Base-by-base conservation (phyloP, 2,329 filamentous ascomycete species). In the Pyrenochaeta sp. region DNA sequence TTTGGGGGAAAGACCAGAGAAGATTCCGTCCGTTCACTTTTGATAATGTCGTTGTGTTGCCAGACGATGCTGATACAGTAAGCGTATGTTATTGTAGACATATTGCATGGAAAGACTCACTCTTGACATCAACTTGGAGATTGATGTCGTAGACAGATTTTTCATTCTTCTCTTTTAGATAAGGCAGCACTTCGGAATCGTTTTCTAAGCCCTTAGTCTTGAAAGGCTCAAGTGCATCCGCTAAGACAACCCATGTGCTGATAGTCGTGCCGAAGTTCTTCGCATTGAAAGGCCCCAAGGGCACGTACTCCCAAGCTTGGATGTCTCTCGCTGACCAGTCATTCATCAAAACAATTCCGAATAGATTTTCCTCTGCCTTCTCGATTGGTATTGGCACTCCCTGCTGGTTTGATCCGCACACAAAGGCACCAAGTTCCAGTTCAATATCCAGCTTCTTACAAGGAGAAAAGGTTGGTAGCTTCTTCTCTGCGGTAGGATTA, bases 241-340 rank as follows among this genome's bases (percentile, higher is more conserved):
- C 83, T 11, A 91, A 79, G 3, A 95, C 89, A 1, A 95, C 85
- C 91, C 91, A 95, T 0, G 90, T 85, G 55, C 87, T 90, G 62
- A 95, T 89, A 0, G 85, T 90, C 0, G 90, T 91, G 3, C 83
- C 89, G 68, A 95, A 94, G 73, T 93, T 94, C 83, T 96, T 95
- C 20, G 86, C 82, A 57, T 91, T 92, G 78, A 95, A 94, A 0
- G 91, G 91, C 0, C 91, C 91, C 7, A 94, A 78, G 0, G 91
- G 91, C 7, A 93, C 83, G 63, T 93, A 93, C 75, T 96, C 91
- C 90, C 90, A 95, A 0, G 84, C 84, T 71, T 96, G 91, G 44
- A 95, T 88, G 64, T 95, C 91, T 58, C 91, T 81, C 4, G 91
- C 91, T 49, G 88, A 91, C 91, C 91, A 96, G 75, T 96, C 91